Conservation (phyloP, 1,284 basidiomycete species). For the Malassezia dermatis region DNA sequence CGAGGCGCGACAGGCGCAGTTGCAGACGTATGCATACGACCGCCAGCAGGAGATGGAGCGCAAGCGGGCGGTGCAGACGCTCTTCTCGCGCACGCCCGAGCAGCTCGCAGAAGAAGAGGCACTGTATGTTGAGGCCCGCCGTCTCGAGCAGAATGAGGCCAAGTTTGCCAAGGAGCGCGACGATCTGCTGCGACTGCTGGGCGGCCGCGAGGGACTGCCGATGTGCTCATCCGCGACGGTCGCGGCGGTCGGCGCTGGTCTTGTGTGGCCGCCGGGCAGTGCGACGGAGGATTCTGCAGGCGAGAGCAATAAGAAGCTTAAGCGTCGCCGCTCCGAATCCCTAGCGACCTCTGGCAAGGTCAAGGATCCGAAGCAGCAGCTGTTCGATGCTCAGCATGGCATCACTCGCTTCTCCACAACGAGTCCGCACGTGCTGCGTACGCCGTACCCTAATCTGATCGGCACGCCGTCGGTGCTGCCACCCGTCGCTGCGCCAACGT, state of each 20-base stretch:
- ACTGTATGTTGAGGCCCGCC: conserved; percentile 83
- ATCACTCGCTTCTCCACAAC: conserved; percentile 36
- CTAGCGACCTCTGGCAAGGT: conserved; percentile 19
- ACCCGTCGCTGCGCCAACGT: conserved; percentile 24
- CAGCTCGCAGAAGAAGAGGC: conserved; percentile 93
- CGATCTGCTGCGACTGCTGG: conserved; percentile 70
- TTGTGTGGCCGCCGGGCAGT: conserved; percentile 19
- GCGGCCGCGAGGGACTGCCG: conserved; percentile 46
- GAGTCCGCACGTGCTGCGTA: conserved; percentile 8
- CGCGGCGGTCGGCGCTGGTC: conserved; percentile 37
- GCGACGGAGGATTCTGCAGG: background rate
- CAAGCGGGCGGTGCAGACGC: conserved; percentile 73
- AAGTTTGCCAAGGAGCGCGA: conserved; percentile 81
- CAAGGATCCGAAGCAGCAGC: conserved; percentile 33
- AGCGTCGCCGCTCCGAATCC: conserved; percentile 23
- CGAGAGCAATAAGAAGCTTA: conserved; percentile 21
- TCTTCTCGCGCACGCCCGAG: conserved; percentile 73
- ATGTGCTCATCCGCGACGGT: conserved; percentile 28
- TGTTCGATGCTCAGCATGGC: conserved; percentile 39
- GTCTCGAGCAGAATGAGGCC: conserved; percentile 83
- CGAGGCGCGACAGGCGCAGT: conserved; percentile 32
- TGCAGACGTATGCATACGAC: conserved; percentile 48
- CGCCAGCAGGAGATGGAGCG: conserved; percentile 76
- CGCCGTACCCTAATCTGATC: conserved; percentile 40
- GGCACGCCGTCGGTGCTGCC: conserved; percentile 42